Percentiles rank a stretch among this genome's conserved stretches.
These are phyloP conservation scores for Salvia hispanica DNA, from an alignment of 257 asterid genomes.

Conservation along the genomic window DNA sequence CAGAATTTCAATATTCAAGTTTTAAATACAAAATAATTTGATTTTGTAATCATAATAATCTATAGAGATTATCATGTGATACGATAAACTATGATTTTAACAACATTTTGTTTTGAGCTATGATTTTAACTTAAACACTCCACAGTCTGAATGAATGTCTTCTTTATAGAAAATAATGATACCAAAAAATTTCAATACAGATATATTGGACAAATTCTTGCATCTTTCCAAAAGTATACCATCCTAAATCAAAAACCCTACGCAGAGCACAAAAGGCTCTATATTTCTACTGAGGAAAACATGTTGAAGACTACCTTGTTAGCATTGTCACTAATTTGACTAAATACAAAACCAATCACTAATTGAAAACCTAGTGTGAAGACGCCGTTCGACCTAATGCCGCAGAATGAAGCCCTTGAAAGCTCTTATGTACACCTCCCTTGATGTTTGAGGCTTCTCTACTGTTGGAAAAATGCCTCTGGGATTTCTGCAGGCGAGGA, in stretches of 20 bases:
- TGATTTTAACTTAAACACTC: too few species aligned
- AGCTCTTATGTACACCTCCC: slow-evolving; percentile 32
- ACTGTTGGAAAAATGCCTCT: slow-evolving; percentile 43
- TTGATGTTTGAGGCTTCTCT: not conserved
- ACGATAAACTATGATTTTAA: too few species aligned
- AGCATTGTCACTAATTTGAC: not conserved
- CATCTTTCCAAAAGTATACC: too few species aligned
- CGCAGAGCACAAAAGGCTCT: not conserved
- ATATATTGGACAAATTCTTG: not conserved
- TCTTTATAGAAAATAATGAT: not conserved
- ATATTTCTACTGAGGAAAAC: not conserved
- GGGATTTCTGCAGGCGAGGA: slow-evolving; percentile 56
- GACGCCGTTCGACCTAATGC: not conserved
- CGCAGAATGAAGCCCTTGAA: slow-evolving; percentile 15
- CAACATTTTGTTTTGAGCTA: too few species aligned
- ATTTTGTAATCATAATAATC: too few species aligned
- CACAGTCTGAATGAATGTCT: not conserved
- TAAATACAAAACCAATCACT: slow-evolving; percentile 21
- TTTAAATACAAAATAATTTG: too few species aligned
- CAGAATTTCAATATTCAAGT: too few species aligned
- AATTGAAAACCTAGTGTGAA: not conserved
- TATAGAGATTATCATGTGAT: too few species aligned
- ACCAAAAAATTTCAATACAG: not conserved
- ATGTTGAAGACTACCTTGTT: not conserved
- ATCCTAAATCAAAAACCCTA: not conserved